Conservation (phyloP, 768 basidiomycete species). For the Pholiota molesta region DNA sequence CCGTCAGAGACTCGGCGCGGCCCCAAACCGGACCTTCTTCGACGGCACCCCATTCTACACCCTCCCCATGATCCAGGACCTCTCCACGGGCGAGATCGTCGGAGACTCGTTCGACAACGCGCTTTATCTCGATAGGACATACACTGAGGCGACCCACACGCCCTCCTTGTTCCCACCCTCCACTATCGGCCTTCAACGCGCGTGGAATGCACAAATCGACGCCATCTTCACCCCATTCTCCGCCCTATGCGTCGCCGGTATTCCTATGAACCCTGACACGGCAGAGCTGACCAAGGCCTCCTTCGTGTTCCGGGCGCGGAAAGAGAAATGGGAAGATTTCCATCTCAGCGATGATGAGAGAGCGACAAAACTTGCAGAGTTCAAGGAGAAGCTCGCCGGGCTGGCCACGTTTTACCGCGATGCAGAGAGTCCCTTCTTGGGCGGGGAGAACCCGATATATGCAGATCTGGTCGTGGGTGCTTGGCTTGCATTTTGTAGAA, state of each 20-base stretch:
- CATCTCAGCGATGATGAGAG: neutral
- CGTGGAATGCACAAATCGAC: conserved; percentile 21
- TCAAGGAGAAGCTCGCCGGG: neutral
- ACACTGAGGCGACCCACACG: conserved; percentile 38
- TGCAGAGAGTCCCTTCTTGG: neutral
- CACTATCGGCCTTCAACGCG: conserved; percentile 33
- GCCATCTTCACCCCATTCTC: neutral
- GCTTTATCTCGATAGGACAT: conserved; percentile 45
- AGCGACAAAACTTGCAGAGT: neutral
- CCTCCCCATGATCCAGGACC: conserved; percentile 47
- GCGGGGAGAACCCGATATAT: neutral
- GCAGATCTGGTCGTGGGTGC: neutral
- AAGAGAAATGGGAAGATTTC: neutral
- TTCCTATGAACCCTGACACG: neutral
- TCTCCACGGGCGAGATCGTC: conserved; percentile 32
- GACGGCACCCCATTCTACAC: conserved; percentile 38
- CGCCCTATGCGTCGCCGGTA: neutral
- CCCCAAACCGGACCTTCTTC: conserved; percentile 24
- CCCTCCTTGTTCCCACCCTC: conserved; percentile 35
- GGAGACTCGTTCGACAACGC: conserved; percentile 44
- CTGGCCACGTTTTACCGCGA: neutral
- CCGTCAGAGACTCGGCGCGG: conserved; percentile 32
- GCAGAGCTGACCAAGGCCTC: neutral
- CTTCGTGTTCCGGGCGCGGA: neutral
- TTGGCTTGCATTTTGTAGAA: neutral